Conservation (phyloP, 371 early-diverging fungal species). For the Mortierella sp. region DNA sequence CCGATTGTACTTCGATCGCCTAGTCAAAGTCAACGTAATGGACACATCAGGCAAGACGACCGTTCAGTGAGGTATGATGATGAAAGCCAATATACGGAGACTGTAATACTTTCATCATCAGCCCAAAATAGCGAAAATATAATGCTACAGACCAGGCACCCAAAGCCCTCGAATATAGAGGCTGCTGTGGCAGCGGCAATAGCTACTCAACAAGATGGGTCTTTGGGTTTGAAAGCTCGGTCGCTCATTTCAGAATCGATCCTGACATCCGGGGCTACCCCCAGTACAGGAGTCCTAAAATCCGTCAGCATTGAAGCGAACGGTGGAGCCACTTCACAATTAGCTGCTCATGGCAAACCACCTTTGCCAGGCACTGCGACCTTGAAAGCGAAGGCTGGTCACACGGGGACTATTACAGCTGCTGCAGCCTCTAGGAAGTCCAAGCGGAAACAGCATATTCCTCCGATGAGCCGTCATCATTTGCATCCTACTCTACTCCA, state of each 20-base stretch:
- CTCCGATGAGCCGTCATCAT: conserved; percentile 43
- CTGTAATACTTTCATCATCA: conserved; percentile 29
- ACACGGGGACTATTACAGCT: neutral
- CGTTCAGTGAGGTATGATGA: neutral
- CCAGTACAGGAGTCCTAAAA: neutral
- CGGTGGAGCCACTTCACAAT: neutral
- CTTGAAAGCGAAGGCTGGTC: neutral
- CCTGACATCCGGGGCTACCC: neutral
- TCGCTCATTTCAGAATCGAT: conserved; percentile 18
- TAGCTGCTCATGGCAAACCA: neutral
- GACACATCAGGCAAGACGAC: neutral
- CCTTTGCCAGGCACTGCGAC: neutral
- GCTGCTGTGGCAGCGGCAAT: neutral
- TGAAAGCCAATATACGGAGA: neutral
- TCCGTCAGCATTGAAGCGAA: neutral
- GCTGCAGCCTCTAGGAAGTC: conserved; percentile 5
- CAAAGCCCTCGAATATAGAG: neutral
- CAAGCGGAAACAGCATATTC: conserved; percentile 20
- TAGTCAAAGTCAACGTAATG: neutral
- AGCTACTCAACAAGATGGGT: neutral
- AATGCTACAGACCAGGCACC: conserved; percentile 35
- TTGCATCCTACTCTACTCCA: conserved; percentile 34
- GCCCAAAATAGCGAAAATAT: conserved; percentile 28
- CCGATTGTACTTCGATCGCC: conserved; percentile 17
- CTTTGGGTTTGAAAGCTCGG: neutral